Conservation (phyloP, 2,329 filamentous ascomycete genomes). For the Aulographum hederae region DNA sequence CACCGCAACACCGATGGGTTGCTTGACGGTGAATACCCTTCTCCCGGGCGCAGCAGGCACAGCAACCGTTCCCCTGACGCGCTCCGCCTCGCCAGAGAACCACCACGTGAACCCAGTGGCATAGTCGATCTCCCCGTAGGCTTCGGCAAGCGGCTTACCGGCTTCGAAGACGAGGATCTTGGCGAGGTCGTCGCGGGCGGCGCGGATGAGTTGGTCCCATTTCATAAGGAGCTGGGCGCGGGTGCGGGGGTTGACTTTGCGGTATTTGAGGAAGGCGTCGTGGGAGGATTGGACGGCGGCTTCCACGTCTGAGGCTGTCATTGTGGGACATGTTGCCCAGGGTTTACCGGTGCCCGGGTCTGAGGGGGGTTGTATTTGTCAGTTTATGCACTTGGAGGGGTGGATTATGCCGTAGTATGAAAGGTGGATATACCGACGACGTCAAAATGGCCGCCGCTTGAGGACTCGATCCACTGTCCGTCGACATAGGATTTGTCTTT, state of each 20-base stretch:
- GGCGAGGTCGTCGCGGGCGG: constrained; percentile 43
- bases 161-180: constrained; percentile 43
- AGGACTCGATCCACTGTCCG: constrained; percentile 31
- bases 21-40: constrained; percentile 54
- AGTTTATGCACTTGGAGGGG: too few species aligned
- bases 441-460: constrained; percentile 31
- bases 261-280: constrained; percentile 40
- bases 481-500: constrained; percentile 28
- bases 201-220: constrained; percentile 46
- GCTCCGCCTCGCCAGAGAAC: constrained; percentile 41
- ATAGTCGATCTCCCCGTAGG: constrained; percentile 35
- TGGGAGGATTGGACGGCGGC: constrained; percentile 39
- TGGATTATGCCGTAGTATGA: not conserved
- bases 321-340: constrained; percentile 29
- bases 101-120: constrained; percentile 36
- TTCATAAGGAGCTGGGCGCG: constrained; percentile 44
- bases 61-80: constrained; percentile 43
- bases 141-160: constrained; percentile 33
- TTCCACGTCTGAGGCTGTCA: constrained; percentile 40
- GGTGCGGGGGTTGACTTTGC: constrained; percentile 38
- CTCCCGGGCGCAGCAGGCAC: constrained; percentile 41
- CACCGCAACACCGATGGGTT: constrained; percentile 50
- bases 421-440: constrained; percentile 20
- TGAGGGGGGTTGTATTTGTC: constrained; percentile 11
- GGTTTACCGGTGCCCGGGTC: constrained; percentile 32